phyloP scores from a whole-genome alignment of 2,329 filamentous ascomycete genomes.

The Calonectria leucothoes region DNA sequence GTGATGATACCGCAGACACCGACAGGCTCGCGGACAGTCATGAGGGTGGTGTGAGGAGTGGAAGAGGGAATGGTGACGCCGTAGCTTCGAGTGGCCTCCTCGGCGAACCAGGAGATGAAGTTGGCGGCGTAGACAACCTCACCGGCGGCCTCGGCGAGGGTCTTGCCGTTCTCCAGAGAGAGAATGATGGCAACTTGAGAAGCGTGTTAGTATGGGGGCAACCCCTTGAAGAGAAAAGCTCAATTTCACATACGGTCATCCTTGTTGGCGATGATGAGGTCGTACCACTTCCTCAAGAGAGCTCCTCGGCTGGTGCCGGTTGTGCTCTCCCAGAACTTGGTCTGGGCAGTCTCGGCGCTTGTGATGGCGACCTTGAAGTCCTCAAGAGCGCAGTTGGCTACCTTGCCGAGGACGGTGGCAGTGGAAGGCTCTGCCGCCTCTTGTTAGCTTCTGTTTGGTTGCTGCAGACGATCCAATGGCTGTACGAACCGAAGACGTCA shows the following conservation, averaged over 20 bases:
- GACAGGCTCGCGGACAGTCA: slow-evolving; percentile 71
- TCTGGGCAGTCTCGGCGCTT: slow-evolving; percentile 41
- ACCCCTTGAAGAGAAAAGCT: background rate
- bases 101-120: slow-evolving; percentile 67
- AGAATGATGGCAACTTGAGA: slow-evolving; percentile 50
- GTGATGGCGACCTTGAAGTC: slow-evolving; percentile 42
- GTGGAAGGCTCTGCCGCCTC: slow-evolving; percentile 38
- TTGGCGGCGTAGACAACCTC: slow-evolving; percentile 66
- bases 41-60: slow-evolving; percentile 70
- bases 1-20: slow-evolving; percentile 60
- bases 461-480: background rate
- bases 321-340: slow-evolving; percentile 41
- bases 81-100: slow-evolving; percentile 60
- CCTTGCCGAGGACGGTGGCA: slow-evolving; percentile 40
- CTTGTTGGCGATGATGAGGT: slow-evolving; percentile 41
- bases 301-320: slow-evolving; percentile 43
- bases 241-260: slow-evolving; percentile 39
- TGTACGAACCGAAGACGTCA: slow-evolving; percentile 41
- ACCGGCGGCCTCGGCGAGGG: slow-evolving; percentile 62
- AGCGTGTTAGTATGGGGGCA: background rate
- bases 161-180: slow-evolving; percentile 66
- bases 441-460: background rate
- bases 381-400: slow-evolving; percentile 42
- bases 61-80: slow-evolving; percentile 71
- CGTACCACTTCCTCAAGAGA: slow-evolving; percentile 42